Conservation (phyloP, 2,329 filamentous ascomycete species). For the Botrytis hyacinthi region DNA sequence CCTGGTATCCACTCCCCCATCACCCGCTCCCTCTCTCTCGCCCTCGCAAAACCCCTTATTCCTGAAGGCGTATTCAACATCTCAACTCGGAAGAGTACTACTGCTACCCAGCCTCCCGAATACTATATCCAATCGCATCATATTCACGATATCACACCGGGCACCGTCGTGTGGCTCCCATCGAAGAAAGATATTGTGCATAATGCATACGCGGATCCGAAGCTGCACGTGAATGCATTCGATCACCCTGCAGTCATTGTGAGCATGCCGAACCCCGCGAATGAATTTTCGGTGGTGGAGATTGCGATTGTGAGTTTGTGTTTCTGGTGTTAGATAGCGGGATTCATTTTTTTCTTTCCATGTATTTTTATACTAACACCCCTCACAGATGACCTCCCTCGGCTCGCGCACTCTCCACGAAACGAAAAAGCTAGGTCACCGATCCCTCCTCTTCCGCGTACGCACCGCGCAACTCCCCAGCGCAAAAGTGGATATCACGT, state of each 20-base stretch:
- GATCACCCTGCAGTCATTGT: constrained; percentile 18
- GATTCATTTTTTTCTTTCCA: background rate
- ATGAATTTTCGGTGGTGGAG: background rate
- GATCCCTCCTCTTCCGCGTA: background rate
- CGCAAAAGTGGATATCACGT: constrained; percentile 18
- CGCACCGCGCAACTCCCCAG: background rate
- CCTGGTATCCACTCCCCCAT: background rate
- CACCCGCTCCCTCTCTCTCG: background rate
- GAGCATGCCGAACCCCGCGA: background rate
- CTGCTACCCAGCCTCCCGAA: background rate
- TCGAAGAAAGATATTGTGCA: background rate
- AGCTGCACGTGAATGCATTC: constrained; percentile 15
- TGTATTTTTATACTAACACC: background rate
- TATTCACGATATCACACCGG: background rate
- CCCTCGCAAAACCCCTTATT: background rate
- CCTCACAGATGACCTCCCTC: constrained; percentile 8
- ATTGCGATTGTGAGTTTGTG: constrained; percentile 14
- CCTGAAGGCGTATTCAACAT: no score
- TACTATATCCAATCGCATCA: constrained; percentile 5
- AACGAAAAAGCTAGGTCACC: background rate
- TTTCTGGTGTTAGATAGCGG: no score
- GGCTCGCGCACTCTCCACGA: constrained; percentile 12
- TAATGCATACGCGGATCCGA: background rate
- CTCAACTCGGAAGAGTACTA: no score
- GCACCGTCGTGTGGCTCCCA: constrained; percentile 8